Base-by-base conservation (phyloP, 2,329 filamentous ascomycete species). In the Celoporthe dispersa region DNA sequence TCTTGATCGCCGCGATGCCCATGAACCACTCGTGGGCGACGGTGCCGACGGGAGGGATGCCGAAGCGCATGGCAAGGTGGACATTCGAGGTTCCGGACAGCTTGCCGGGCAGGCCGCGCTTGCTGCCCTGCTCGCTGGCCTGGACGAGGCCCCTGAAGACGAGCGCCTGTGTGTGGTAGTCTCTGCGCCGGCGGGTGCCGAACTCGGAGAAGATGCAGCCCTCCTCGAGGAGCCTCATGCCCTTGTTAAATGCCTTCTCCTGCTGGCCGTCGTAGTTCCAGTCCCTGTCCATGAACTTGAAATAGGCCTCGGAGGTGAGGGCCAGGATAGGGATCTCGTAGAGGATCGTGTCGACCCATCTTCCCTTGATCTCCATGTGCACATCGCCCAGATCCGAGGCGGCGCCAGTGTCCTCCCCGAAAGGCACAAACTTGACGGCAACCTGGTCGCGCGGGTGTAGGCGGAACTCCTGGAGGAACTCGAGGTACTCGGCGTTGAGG, bases 1-100 rank as follows among this genome's bases (percentile, higher is more conserved):
- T 87, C 5, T 91, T 93, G 75, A 98, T 94, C 53, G 96, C 94
- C 0, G 96, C 96, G 73, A 97, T 95, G 57, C 94, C 94, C 96
- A 99, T 99, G 84, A 98, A 98, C 96, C 96, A 99, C 82, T 99
- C 96, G 78, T 99, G 96, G 0, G 96, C 96, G 1, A 90, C 87
- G 0, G 96, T 99, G 6, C 96, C 96, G 16, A 98, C 88, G 0
- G 96, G 94, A 3, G 89, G 83, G 61, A 98, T 89, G 60, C 89
- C 90, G 81, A 97, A 95, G 76, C 94, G 92, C 94, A 97, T 97
- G 14, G 96, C 96, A 74, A 99, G 89, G 79, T 98, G 95, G 4
- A 99, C 96, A 77, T 99, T 99, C 80, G 94, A 98, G 0, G 95
- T 97, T 14, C 96, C 96, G 0, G 91, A 88, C 62, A 98, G 85